These are phyloP conservation scores for Bullera alba DNA, from an alignment of 768 basidiomycete species.

Conservation along the genomic window DNA sequence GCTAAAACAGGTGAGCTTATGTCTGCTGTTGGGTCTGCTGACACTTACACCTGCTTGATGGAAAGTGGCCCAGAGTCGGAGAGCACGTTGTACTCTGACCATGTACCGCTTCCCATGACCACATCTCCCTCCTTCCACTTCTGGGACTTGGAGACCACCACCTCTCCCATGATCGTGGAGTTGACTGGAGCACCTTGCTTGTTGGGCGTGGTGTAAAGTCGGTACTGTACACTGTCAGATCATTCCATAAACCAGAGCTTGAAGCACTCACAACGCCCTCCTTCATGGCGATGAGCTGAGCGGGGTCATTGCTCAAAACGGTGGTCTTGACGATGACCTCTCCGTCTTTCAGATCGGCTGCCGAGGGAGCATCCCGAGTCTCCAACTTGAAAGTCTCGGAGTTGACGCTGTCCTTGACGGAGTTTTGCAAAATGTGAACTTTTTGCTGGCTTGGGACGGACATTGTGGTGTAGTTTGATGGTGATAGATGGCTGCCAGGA, in stretches of 20 bases:
- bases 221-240: not conserved
- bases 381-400: slow-evolving; percentile 21
- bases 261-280: no score
- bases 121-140: slow-evolving; percentile 21
- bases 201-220: slow-evolving; percentile 5
- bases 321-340: slow-evolving; percentile 31
- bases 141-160: slow-evolving; percentile 22
- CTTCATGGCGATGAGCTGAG: slow-evolving; percentile 30
- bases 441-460: slow-evolving; percentile 13
- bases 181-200: slow-evolving; percentile 15
- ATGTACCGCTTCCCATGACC: slow-evolving; percentile 11
- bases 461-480: no score
- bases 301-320: slow-evolving; percentile 39
- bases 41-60: not conserved
- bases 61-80: not conserved
- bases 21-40: not conserved
- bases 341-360: slow-evolving; percentile 23
- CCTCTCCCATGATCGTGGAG: slow-evolving; percentile 17
- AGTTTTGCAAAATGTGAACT: slow-evolving; percentile 25
- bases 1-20: not conserved
- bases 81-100: slow-evolving; percentile 31
- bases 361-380: slow-evolving; percentile 2
- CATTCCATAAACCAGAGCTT: not conserved
- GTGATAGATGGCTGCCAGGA: no score
- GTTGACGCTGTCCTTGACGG: slow-evolving; percentile 18